Percentiles rank a stretch among this genome's conserved stretches.
Conservation (phyloP, 805 yeast species). For the Zygotorulaspora sp. region DNA sequence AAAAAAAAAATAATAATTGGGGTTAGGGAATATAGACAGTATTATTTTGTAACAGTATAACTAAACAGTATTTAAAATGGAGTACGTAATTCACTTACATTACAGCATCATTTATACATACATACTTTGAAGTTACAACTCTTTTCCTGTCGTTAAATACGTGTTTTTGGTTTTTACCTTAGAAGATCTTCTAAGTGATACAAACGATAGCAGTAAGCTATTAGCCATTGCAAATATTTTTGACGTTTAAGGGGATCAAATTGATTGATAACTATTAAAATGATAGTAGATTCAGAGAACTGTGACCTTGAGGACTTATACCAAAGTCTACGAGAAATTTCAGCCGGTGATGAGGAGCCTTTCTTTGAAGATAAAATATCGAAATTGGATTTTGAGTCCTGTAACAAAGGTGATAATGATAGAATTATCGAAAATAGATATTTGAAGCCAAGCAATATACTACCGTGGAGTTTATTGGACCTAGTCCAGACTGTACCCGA, state of each 20-base stretch:
- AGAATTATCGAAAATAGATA: slow-evolving; percentile 38
- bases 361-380: slow-evolving; percentile 49
- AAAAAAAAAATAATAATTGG: slow-evolving; percentile 1
- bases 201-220: too few species aligned
- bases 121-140: not conserved
- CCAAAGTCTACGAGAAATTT: slow-evolving; percentile 19
- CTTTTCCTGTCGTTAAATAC: slow-evolving; percentile 1
- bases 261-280: too few species aligned
- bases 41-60: slow-evolving; percentile 17
- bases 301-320: slow-evolving; percentile 23
- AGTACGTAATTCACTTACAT: slow-evolving; percentile 1
- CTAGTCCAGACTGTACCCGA: slow-evolving; percentile 56
- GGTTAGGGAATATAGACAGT: slow-evolving; percentile 11
- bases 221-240: too few species aligned
- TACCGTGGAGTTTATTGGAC: slow-evolving; percentile 70
- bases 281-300: too few species aligned
- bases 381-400: slow-evolving; percentile 10
- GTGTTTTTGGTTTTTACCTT: too few species aligned
- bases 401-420: slow-evolving; percentile 8
- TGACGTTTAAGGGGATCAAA: too few species aligned
- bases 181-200: too few species aligned
- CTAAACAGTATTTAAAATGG: not conserved
- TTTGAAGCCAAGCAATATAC: slow-evolving; percentile 56
- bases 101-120: not conserved
- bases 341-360: slow-evolving; percentile 20